A percentile compares a stretch with the other conserved stretches of the same genome.
phyloP scores from a whole-genome alignment of 75 land plant genomes.

The Ceratopteris richardii region DNA sequence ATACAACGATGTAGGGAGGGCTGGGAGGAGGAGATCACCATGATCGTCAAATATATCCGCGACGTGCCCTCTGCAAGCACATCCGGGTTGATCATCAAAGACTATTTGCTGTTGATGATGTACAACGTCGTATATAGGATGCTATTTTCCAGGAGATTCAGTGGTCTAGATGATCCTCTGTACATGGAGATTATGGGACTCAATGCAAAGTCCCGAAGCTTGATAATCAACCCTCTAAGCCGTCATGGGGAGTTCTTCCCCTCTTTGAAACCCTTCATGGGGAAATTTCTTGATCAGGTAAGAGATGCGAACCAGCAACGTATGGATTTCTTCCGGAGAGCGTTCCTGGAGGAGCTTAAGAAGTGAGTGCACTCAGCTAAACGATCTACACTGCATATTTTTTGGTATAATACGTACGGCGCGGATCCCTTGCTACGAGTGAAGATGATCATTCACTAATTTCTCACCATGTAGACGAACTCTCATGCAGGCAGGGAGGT shows the following conservation, averaged over 20 bases:
- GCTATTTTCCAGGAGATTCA: conserved; percentile 28
- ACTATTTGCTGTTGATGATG: conserved; percentile 26
- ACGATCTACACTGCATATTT: too few species aligned
- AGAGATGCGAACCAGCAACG: conserved; percentile 24
- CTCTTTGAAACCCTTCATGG: conserved; percentile 4
- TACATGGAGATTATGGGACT: conserved; percentile 18
- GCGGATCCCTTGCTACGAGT: too few species aligned
- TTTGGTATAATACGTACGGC: too few species aligned
- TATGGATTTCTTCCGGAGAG: not conserved
- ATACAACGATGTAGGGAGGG: conserved; percentile 18
- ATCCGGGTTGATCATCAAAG: conserved; percentile 16
- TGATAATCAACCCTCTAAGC: too few species aligned
- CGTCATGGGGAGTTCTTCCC: too few species aligned
- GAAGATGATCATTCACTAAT: too few species aligned
- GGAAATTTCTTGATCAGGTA: conserved; percentile 23
- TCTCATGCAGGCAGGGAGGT: too few species aligned
- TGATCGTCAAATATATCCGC: conserved; percentile 8
- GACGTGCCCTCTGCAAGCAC: conserved; percentile 1
- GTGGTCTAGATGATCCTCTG: conserved; percentile 16
- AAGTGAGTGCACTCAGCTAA: too few species aligned
- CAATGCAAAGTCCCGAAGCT: not conserved
- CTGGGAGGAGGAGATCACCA: conserved; percentile 23
- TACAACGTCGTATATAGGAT: conserved; percentile 28
- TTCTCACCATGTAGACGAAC: too few species aligned
- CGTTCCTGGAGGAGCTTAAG: too few species aligned